Base-by-base conservation (phyloP, 1,284 basidiomycete genomes). In the Takashimella tepidaria region DNA sequence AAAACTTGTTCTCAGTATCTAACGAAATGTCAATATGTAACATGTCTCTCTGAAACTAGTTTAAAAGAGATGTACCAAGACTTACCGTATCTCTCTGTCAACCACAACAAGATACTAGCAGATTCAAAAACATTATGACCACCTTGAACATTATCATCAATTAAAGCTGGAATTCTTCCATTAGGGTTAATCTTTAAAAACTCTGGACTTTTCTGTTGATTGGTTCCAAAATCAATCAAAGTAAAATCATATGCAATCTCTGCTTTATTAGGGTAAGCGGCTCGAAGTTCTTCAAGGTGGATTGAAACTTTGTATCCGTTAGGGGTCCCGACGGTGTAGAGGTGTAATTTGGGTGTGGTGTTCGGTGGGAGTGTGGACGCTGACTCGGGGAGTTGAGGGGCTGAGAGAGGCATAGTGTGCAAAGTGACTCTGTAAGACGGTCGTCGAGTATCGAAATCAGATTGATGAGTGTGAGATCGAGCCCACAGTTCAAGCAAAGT, bases 261-360 rank as follows among this genome's bases (percentile, higher is more conserved):
- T 11, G 26, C 21, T 42, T 51, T 50, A 3, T 57, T 52, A 13
- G 77, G 75, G 63, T 88, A 84, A 24, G 78, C 75, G 13, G 78
- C 79, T 62, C 82, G 84, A 59, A 89, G 79, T 67, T 88, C 87
- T 66, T 88, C 87, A 41, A 88, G 80, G 44, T 82, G 72, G 62
- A 84, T 76, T 10, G 82, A 79, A n/a, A 68, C 78, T 65, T 84
- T 84, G 67, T 79, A 68, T n/a, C 87, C 72, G 59, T 72, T 89
- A 16, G 87, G 86, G 0, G 86, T 88, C 19, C 70, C 57, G 2
- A 68, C 76, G 6, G 83, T 84, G 76, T 86, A 88, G 37, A 89
- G 77, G 51, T 83, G 59, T 62, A 88, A 76, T 52, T 72, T 70
- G 45, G 70, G 48, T 4, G 56, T 41, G 42, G 58, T 53, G 55